A percentile compares a stretch with the other conserved stretches of the same genome.
Evolutionary conservation across 768 basidiomycete genomes (phyloP).

Genomic region (Ramaria sp.): DNA sequence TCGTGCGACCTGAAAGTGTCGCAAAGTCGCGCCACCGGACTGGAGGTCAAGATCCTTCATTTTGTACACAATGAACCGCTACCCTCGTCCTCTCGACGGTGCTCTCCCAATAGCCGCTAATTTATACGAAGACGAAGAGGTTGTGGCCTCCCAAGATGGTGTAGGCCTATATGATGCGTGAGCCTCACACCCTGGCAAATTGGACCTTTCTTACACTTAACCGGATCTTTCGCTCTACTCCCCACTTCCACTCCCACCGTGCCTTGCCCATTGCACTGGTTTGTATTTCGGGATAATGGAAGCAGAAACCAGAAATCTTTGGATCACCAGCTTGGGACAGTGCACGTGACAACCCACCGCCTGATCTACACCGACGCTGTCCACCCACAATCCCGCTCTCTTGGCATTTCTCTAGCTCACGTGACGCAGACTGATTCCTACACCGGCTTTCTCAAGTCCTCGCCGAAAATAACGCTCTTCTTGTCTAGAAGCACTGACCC

Average conservation of each 20-base stretch:
- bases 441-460: constrained; percentile 81
- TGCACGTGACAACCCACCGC: constrained; percentile 72
- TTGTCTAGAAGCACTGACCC: constrained; percentile 28
- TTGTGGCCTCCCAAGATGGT: constrained; percentile 58
- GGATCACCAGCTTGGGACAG: constrained; percentile 64
- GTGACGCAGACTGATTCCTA: constrained; percentile 79
- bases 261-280: not conserved
- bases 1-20: constrained; percentile 15
- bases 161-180: constrained; percentile 94
- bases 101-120: constrained; percentile 69
- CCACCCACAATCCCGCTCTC: constrained; percentile 33
- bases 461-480: constrained; percentile 76
- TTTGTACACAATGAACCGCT: constrained; percentile 31
- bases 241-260: not conserved
- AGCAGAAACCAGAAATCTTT: constrained; percentile 69
- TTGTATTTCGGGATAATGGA: constrained; percentile 17
- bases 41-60: not conserved
- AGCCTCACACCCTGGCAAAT: constrained; percentile 17
- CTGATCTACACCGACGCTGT: constrained; percentile 66
- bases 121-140: constrained; percentile 71
- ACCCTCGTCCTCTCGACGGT: constrained; percentile 51
- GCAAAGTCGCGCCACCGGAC: constrained; percentile 19
- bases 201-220: not conserved
- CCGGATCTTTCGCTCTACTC: constrained; percentile 6
- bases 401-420: constrained; percentile 51